phyloP scores from a whole-genome alignment of 345 rosid species.

The Eucalyptus regnans region DNA sequence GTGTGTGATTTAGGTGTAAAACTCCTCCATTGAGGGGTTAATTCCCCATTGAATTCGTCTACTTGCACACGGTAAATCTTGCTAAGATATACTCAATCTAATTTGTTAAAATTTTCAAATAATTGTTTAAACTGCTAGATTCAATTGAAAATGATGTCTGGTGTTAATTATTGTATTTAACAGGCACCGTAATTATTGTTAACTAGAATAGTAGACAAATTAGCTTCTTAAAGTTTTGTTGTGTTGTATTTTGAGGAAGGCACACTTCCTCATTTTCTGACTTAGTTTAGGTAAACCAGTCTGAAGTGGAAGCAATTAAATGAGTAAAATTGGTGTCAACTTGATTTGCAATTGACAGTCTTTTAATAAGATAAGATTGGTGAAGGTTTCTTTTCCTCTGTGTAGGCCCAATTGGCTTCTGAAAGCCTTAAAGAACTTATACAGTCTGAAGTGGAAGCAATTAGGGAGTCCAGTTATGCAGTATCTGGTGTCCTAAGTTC shows the following conservation, averaged over 20 bases:
- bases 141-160: neutral
- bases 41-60: neutral
- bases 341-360: neutral
- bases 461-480: constrained; percentile 28
- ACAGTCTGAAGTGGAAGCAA: constrained; percentile 30
- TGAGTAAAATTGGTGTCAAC: neutral
- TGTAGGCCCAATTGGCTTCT: constrained; percentile 20
- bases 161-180: neutral
- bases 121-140: neutral
- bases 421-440: constrained; percentile 42
- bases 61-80: neutral
- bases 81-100: neutral
- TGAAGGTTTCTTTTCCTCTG: neutral
- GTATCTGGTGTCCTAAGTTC: constrained; percentile 65
- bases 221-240: neutral
- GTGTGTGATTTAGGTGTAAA: neutral
- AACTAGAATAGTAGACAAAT: neutral
- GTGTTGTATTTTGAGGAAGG: neutral
- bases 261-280: neutral
- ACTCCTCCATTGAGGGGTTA: neutral
- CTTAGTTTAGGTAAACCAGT: neutral
- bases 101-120: neutral
- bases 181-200: neutral
- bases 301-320: neutral
- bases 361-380: neutral